phyloP scores from a whole-genome alignment of 2,329 filamentous ascomycete genomes.

The Colletotrichum sp. region DNA sequence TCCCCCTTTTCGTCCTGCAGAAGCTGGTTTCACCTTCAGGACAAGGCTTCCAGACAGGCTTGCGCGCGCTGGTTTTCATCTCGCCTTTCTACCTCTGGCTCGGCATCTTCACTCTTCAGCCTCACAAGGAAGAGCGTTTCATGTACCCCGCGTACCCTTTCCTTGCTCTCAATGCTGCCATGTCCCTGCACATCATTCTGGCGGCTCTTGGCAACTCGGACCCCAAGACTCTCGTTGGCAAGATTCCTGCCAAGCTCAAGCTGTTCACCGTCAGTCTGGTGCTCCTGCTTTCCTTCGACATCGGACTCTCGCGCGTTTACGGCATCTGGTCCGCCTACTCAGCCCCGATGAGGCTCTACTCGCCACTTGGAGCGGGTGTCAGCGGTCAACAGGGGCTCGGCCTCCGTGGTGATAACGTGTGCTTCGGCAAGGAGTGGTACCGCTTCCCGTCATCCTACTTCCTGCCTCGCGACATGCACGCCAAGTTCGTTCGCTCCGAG shows the following conservation, averaged over 20 bases:
- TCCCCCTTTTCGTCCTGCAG: constrained; percentile 79
- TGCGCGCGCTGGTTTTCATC: constrained; percentile 80
- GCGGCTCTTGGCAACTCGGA: constrained; percentile 75
- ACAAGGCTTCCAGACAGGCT: constrained; percentile 69
- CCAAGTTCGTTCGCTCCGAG: constrained; percentile 90
- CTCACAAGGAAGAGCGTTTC: constrained; percentile 97
- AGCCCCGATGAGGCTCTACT: constrained; percentile 77
- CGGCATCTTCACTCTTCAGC: constrained; percentile 86
- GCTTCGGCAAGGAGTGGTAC: constrained; percentile 97
- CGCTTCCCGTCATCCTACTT: constrained; percentile 95
- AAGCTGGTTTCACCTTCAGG: constrained; percentile 67
- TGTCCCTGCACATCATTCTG: constrained; percentile 82
- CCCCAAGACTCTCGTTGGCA: constrained; percentile 69
- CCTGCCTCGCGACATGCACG: constrained; percentile 79
- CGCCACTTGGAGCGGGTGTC: constrained; percentile 64
- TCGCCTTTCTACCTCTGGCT: constrained; percentile 95
- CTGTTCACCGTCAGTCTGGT: constrained; percentile 64
- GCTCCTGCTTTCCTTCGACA: constrained; percentile 67
- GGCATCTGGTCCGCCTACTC: constrained; percentile 84
- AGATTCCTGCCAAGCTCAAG: constrained; percentile 78
- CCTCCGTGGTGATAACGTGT: constrained; percentile 72
- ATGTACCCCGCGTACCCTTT: constrained; percentile 98
- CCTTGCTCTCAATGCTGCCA: constrained; percentile 84
- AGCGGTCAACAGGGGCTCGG: constrained; percentile 53
- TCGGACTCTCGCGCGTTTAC: constrained; percentile 74